Percentiles rank a stretch among this genome's conserved stretches.
Conservation (phyloP, 1,284 basidiomycete genomes). For the Boletus albobrunnescens region DNA sequence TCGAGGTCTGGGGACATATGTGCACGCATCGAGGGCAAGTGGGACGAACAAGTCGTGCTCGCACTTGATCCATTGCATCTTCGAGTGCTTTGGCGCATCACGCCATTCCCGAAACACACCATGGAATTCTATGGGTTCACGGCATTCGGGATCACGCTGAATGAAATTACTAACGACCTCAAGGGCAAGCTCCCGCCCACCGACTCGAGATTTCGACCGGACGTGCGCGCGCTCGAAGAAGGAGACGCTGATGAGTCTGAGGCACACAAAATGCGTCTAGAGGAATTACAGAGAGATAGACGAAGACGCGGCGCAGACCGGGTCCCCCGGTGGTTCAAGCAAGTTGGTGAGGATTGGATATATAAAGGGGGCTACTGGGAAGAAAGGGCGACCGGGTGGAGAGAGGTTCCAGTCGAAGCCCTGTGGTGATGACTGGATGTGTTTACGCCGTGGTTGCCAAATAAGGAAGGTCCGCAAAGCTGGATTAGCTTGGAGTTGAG, state of each 20-base stretch:
- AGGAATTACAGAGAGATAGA: conserved; percentile 70
- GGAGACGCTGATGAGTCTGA: conserved; percentile 79
- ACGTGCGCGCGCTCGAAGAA: conserved; percentile 83
- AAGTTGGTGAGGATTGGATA: conserved; percentile 67
- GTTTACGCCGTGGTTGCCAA: not conserved
- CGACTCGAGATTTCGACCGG: conserved; percentile 82
- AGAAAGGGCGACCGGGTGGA: conserved; percentile 61
- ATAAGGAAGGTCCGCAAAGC: not conserved
- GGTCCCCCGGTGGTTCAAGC: conserved; percentile 69
- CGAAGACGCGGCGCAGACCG: conserved; percentile 54
- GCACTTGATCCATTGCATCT: conserved; percentile 65
- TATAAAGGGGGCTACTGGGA: conserved; percentile 86
- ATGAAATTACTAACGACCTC: conserved; percentile 75
- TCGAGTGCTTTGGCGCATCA: conserved; percentile 71
- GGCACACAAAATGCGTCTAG: conserved; percentile 68
- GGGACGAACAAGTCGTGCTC: conserved; percentile 74
- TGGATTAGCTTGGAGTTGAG: not conserved
- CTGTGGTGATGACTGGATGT: conserved; percentile 67
- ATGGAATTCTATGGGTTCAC: conserved; percentile 82
- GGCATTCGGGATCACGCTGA: conserved; percentile 73
- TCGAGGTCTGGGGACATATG: conserved; percentile 50
- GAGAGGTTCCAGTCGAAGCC: conserved; percentile 42
- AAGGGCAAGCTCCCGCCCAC: conserved; percentile 71
- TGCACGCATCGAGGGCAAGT: conserved; percentile 73
- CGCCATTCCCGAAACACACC: conserved; percentile 70